Percentiles rank a stretch among this genome's conserved stretches.
phyloP scores from a whole-genome alignment of 805 yeast genomes.

The Cephaloascus albidus region DNA sequence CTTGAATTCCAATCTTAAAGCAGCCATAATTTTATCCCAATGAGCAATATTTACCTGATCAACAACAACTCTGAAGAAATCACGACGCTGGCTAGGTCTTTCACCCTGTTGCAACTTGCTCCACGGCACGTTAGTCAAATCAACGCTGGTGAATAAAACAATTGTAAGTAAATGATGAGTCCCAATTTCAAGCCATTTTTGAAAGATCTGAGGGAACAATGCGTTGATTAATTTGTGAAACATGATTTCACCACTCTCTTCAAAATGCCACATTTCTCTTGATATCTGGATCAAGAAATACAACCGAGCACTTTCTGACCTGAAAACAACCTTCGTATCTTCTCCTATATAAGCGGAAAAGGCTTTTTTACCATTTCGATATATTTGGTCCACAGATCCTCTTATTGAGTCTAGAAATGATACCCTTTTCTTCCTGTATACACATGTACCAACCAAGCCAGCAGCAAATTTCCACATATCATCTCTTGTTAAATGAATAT shows the following conservation, averaged over 20 bases:
- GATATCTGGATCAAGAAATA: constrained; percentile 83
- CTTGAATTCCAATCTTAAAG: constrained; percentile 75
- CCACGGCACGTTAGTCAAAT: constrained; percentile 43
- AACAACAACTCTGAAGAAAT: constrained; percentile 87
- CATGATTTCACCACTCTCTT: constrained; percentile 90
- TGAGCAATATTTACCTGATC: constrained; percentile 84
- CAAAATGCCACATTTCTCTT: constrained; percentile 97
- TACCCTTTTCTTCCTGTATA: constrained; percentile 57
- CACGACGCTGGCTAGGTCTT: constrained; percentile 54
- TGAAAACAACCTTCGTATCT: constrained; percentile 69
- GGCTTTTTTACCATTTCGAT: constrained; percentile 55
- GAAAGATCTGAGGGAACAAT: constrained; percentile 82
- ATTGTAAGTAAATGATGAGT: constrained; percentile 90
- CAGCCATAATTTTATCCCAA: constrained; percentile 91
- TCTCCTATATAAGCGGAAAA: constrained; percentile 70
- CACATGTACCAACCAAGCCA: constrained; percentile 49
- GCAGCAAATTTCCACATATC: constrained; percentile 87
- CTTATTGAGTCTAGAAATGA: constrained; percentile 53
- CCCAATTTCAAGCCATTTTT: constrained; percentile 76
- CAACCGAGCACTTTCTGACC: constrained; percentile 86
- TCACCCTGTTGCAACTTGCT: constrained; percentile 61
- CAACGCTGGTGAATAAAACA: constrained; percentile 79
- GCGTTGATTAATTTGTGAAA: constrained; percentile 89
- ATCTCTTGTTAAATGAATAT: constrained; percentile 74
- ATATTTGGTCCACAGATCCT: constrained; percentile 54